Conservation (phyloP, 768 basidiomycete species). For the Leccinellum luteum region DNA sequence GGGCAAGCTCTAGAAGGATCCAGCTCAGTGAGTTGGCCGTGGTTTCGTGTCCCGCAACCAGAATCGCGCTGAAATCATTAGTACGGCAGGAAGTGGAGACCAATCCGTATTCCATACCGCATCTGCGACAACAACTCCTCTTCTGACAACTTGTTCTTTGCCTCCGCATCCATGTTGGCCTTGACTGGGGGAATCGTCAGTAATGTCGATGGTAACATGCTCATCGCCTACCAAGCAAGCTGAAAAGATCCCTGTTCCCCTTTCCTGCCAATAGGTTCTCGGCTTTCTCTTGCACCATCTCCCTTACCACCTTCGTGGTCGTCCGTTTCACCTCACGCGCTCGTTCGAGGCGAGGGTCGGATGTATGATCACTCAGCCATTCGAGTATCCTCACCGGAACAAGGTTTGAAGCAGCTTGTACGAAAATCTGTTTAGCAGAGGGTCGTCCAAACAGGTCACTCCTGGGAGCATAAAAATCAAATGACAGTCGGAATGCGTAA, state of each 20-base stretch:
- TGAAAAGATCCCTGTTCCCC: slow-evolving; percentile 18
- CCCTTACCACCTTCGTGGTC: slow-evolving; percentile 6
- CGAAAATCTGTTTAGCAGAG: slow-evolving; percentile 16
- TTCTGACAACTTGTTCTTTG: slow-evolving; percentile 22
- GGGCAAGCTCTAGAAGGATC: slow-evolving; percentile 62
- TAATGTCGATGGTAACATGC: not conserved
- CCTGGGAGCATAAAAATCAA: slow-evolving; percentile 8
- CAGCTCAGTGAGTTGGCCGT: slow-evolving; percentile 58
- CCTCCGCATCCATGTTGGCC: slow-evolving; percentile 27
- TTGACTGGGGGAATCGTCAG: slow-evolving; percentile 15
- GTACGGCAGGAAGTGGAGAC: not conserved
- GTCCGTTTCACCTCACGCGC: slow-evolving; percentile 9
- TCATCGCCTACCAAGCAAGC: slow-evolving; percentile 38
- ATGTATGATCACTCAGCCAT: slow-evolving; percentile 30
- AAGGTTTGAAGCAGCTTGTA: slow-evolving; percentile 9
- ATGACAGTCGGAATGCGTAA: slow-evolving; percentile 3
- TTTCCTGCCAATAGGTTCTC: slow-evolving; percentile 10
- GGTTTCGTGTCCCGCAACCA: slow-evolving; percentile 58
- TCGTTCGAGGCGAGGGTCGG: slow-evolving; percentile 18
- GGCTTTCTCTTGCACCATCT: slow-evolving; percentile 18
- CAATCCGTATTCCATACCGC: slow-evolving; percentile 10
- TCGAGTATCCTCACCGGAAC: slow-evolving; percentile 26
- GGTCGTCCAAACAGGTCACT: slow-evolving; percentile 17
- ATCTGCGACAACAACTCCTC: slow-evolving; percentile 18
- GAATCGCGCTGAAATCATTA: slow-evolving; percentile 36